Evolutionary conservation across 371 early-diverging fungal species (phyloP).

Genomic region (Choanephora cucurbitarum): DNA sequence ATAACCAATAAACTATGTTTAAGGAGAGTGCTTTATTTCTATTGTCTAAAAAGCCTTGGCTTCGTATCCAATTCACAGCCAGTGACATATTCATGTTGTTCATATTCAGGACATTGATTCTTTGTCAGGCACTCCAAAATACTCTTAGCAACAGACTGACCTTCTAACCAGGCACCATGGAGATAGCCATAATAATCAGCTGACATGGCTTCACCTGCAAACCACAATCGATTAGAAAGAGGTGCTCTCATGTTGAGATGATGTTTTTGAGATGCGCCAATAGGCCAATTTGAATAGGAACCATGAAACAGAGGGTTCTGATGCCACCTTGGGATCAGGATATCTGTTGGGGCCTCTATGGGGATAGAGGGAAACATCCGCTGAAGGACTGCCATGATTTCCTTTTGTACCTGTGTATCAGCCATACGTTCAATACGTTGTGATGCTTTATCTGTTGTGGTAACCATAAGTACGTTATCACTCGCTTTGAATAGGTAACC

Average conservation of each 20-base stretch:
- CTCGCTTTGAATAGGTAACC: conserved; percentile 29
- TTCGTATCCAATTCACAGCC: conserved; percentile 25
- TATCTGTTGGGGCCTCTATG: conserved; percentile 26
- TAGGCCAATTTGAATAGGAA: conserved; percentile 52
- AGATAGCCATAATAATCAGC: conserved; percentile 44
- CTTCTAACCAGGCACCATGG: conserved; percentile 52
- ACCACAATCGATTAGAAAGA: conserved; percentile 38
- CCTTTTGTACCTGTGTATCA: conserved; percentile 22
- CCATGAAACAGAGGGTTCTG: conserved; percentile 49
- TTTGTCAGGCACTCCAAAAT: conserved; percentile 28
- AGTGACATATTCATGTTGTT: conserved; percentile 25
- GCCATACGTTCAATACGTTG: conserved; percentile 43
- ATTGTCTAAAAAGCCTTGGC: conserved; percentile 13
- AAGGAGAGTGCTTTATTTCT: too few relatives aligned
- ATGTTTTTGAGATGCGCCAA: conserved; percentile 34
- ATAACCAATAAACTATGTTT: too few relatives aligned
- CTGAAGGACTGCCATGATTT: conserved; percentile 33
- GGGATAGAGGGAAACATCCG: conserved; percentile 32
- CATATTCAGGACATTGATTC: conserved; percentile 20
- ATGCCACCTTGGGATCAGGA: conserved; percentile 48
- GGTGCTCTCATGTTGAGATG: conserved; percentile 47
- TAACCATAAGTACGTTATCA: conserved; percentile 42
- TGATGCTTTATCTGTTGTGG: conserved; percentile 39
- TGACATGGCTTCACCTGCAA: conserved; percentile 50
- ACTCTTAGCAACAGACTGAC: conserved; percentile 23